Conservation (phyloP, 2,329 filamentous ascomycete genomes). For the Xylaria sp. region DNA sequence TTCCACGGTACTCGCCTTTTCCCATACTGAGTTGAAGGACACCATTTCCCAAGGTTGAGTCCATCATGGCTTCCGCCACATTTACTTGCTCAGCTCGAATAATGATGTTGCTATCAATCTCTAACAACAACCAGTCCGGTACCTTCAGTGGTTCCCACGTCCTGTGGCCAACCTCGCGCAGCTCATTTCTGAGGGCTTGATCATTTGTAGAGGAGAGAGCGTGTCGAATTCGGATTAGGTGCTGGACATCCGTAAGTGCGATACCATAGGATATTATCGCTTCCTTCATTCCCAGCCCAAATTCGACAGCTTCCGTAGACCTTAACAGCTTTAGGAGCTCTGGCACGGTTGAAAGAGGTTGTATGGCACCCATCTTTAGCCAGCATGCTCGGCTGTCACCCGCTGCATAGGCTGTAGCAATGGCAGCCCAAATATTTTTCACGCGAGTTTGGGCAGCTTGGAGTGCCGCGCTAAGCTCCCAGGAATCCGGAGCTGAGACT, state of each 20-base stretch:
- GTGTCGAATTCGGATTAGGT: constrained; percentile 56
- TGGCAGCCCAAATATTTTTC: constrained; percentile 1
- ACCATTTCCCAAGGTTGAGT: constrained; percentile 65
- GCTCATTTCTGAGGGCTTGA: constrained; percentile 56
- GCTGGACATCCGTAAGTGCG: constrained; percentile 58
- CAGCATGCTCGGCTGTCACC: constrained; percentile 49
- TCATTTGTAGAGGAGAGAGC: constrained; percentile 40
- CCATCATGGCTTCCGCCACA: constrained; percentile 70
- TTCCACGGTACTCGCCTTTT: constrained; percentile 54
- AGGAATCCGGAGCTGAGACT: too few species aligned
- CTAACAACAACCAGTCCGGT: constrained; percentile 74
- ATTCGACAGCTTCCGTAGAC: too few species aligned
- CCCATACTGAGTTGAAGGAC: constrained; percentile 77
- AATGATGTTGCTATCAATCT: constrained; percentile 73
- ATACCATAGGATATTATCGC: constrained; percentile 58
- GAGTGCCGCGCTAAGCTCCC: too few species aligned
- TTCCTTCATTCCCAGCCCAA: constrained; percentile 54
- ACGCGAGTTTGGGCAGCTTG: too few species aligned
- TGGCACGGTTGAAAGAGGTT: constrained; percentile 57
- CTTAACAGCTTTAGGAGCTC: constrained; percentile 61
- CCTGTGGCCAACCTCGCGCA: constrained; percentile 61
- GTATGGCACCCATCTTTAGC: constrained; percentile 56
- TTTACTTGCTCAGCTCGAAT: constrained; percentile 71
- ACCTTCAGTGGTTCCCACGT: constrained; percentile 66
- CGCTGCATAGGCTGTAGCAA: constrained; percentile 27